Evolutionary conservation across 768 basidiomycete genomes (phyloP).

Genomic region (Boletus sp.): DNA sequence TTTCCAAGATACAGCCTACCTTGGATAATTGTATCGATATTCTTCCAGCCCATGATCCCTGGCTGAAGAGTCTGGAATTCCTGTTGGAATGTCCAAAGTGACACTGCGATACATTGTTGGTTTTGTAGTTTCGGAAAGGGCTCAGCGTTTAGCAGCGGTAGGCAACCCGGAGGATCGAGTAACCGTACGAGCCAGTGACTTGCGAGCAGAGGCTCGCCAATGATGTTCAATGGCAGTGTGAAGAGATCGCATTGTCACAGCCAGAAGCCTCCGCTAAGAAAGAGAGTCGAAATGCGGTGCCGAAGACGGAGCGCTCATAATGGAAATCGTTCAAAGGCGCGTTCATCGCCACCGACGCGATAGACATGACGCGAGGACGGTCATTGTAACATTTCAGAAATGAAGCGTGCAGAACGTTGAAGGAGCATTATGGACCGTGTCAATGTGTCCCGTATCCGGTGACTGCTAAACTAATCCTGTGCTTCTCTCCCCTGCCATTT

Average conservation of each 20-base stretch:
- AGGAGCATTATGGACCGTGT: slow-evolving; percentile 5
- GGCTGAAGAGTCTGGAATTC: slow-evolving; percentile 27
- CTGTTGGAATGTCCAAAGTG: slow-evolving; percentile 25
- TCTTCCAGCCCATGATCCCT: slow-evolving; percentile 51
- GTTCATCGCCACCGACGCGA: slow-evolving; percentile 31
- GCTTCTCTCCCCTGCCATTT: slow-evolving; percentile 5
- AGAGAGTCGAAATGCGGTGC: slow-evolving; percentile 28
- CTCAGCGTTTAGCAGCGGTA: slow-evolving; percentile 20
- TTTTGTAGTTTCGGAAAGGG: slow-evolving; percentile 33
- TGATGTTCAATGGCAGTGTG: slow-evolving; percentile 32
- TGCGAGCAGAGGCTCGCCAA: slow-evolving; percentile 21
- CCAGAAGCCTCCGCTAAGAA: slow-evolving; percentile 28
- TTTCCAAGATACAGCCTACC: slow-evolving; percentile 71
- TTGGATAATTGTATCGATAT: slow-evolving; percentile 65
- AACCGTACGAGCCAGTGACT: slow-evolving; percentile 29
- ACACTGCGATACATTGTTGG: slow-evolving; percentile 27
- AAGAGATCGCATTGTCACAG: slow-evolving; percentile 32
- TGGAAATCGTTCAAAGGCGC: slow-evolving; percentile 19
- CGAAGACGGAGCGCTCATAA: slow-evolving; percentile 31
- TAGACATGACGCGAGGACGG: slow-evolving; percentile 25
- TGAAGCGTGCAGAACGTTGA: slow-evolving; percentile 8
- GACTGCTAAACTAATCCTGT: slow-evolving; percentile 25
- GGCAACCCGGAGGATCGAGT: slow-evolving; percentile 32
- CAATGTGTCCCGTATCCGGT: slow-evolving; percentile 22
- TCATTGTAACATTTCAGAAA: slow-evolving; percentile 8